These are phyloP conservation scores for Leccinum broughii DNA, from an alignment of 768 basidiomycete genomes.

Conservation along the genomic window DNA sequence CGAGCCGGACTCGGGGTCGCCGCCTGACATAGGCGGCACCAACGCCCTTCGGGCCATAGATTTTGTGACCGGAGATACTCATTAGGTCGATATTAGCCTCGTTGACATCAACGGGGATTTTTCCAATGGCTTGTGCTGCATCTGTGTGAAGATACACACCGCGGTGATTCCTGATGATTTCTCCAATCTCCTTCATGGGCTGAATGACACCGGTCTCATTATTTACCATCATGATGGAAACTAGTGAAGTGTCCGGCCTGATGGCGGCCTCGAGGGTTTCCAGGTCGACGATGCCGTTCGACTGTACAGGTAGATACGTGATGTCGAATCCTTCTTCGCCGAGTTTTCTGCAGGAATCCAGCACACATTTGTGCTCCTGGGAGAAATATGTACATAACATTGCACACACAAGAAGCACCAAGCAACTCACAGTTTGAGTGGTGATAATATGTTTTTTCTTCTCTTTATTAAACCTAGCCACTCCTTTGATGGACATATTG, in stretches of 20 bases:
- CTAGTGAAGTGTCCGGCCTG: constrained; percentile 88
- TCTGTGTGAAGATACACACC: constrained; percentile 97
- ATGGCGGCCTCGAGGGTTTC: constrained; percentile 83
- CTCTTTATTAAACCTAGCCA: constrained; percentile 92
- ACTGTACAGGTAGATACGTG: constrained; percentile 93
- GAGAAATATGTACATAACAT: constrained; percentile 8
- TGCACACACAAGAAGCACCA: not conserved
- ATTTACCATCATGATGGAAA: constrained; percentile 98
- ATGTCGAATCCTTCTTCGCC: constrained; percentile 97
- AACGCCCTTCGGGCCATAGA: constrained; percentile 97
- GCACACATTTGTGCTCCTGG: constrained; percentile 97
- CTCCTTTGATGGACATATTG: constrained; percentile 96
- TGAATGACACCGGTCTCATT: constrained; percentile 99
- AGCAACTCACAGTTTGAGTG: constrained; percentile 75
- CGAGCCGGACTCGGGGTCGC: constrained; percentile 88
- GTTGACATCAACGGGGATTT: constrained; percentile 91
- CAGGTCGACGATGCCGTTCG: constrained; percentile 80
- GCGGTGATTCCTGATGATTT: constrained; percentile 79
- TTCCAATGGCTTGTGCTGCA: constrained; percentile 93
- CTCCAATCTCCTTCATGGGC: constrained; percentile 93
- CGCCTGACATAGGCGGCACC: constrained; percentile 94
- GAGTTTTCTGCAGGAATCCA: constrained; percentile 95
- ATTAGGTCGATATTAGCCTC: constrained; percentile 94
- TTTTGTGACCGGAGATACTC: constrained; percentile 96
- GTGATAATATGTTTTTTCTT: constrained; percentile 95